Evolutionary conservation across 1,284 basidiomycete genomes (phyloP), one percentile per base, ranked within the genome.

Genomic region (Leccinum pallidistipes): DNA sequence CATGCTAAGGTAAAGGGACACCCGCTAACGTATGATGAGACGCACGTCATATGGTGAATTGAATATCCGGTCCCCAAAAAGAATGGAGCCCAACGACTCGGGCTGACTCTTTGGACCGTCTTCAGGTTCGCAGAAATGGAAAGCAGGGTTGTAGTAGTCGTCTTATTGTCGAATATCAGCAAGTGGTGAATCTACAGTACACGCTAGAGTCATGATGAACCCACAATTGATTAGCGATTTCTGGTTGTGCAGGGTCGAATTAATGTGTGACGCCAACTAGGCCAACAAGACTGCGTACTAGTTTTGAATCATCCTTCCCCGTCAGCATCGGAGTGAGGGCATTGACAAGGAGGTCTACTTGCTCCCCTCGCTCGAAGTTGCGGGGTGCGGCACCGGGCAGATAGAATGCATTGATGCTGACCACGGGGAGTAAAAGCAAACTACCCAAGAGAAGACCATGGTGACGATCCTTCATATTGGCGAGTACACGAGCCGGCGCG

Each of bases 21-120:
- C n/a, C n/a, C 14, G n/a, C 47, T 53, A 58, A 27, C 55, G 43
- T 50, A 60, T 24, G 24, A 56, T 49, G 32, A 49, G 55, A 79
- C 88, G 63, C 66, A 93, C 91, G 68, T 95, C 83, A 71, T 95
- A 96, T 3, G 92, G 90, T 8, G 93, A 94, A 73, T 90, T 89
- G 77, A 96, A 94, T 72, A 99, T 95, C 63, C 97, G 85, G 79
- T 99, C 97, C 32, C 97, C 97, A 69, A 98, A 98, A 14, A 99
- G 80, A 65, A 97, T 95, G 32, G 93, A 94, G 5, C 97, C 97
- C 29, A 99, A 80, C 1, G 90, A 92, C 76, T 97, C 96, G 12
- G 92, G 87, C 72, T 95, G 88, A 68, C 89, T 87, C 71, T 87
- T 78, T 1, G 90, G 87, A 4, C 93, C 94, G 7, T 81, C 87